These are phyloP conservation scores for Ophiostoma himal-ulmi DNA, from an alignment of 2,329 filamentous ascomycete species.

Conservation along the genomic window DNA sequence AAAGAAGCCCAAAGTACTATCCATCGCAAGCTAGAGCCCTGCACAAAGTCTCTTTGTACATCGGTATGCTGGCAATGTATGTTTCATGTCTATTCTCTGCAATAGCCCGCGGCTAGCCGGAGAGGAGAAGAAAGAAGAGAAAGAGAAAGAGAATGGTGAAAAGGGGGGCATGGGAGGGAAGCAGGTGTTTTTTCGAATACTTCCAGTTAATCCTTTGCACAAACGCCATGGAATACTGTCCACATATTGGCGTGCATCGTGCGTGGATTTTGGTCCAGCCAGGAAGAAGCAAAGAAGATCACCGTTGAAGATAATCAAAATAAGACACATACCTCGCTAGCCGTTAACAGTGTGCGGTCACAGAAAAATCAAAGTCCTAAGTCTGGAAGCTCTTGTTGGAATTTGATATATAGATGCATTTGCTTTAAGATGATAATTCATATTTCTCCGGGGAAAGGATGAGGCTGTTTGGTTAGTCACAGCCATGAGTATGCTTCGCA, in stretches of 20 bases:
- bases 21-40: neutral
- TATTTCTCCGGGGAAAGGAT: neutral
- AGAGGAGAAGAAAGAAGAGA: neutral
- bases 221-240: neutral
- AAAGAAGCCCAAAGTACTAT: neutral
- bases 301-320: neutral
- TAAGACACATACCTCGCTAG: neutral
- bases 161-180: neutral
- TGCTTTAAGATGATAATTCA: neutral
- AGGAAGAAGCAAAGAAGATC: neutral
- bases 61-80: neutral
- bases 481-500: neutral
- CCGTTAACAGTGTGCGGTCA: neutral
- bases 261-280: neutral
- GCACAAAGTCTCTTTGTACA: neutral
- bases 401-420: too few relatives aligned
- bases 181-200: neutral
- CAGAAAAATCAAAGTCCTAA: too few relatives aligned
- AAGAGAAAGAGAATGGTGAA: neutral
- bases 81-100: neutral
- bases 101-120: neutral
- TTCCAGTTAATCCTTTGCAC: neutral
- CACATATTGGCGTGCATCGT: neutral
- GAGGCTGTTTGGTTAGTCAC: neutral
- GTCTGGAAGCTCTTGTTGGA: too few relatives aligned